phyloP scores from a whole-genome alignment of 352 stramenopile genomes.

The Globisporangium nagaii region DNA sequence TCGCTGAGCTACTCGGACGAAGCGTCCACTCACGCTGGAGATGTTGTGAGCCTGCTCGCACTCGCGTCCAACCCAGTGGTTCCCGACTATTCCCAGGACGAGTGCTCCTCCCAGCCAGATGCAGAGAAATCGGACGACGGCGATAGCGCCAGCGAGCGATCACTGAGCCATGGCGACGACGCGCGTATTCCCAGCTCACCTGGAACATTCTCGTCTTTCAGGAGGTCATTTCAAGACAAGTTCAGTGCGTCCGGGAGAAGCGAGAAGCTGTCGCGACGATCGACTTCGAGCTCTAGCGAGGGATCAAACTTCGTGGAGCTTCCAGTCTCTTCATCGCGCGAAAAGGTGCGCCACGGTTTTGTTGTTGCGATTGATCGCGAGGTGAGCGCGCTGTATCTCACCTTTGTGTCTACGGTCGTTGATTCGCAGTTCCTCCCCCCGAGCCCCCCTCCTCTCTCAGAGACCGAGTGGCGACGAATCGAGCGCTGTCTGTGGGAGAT shows the following conservation, averaged over 20 bases:
- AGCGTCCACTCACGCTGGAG: neutral
- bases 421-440: neutral
- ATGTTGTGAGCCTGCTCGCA: slow-evolving; percentile 15
- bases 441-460: slow-evolving; percentile 11
- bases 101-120: neutral
- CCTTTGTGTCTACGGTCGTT: neutral
- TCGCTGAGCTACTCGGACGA: slow-evolving; percentile 3
- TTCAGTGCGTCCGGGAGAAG: slow-evolving; percentile 17
- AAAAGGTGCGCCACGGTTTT: neutral
- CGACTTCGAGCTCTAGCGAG: neutral
- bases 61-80: slow-evolving; percentile 25
- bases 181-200: neutral
- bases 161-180: too few species aligned
- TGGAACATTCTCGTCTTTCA: slow-evolving; percentile 21
- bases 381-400: too few species aligned
- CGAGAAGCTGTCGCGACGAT: neutral
- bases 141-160: neutral
- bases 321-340: neutral
- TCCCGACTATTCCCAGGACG: slow-evolving; percentile 6
- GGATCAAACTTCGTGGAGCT: neutral
- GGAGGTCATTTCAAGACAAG: slow-evolving; percentile 36
- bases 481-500: slow-evolving; percentile 59
- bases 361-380: too few species aligned
- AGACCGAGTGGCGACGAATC: slow-evolving; percentile 42
- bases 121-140: slow-evolving; percentile 3